Evolutionary conservation across 2,329 filamentous ascomycete species (phyloP).

Genomic region (Penicillium decumbens): DNA sequence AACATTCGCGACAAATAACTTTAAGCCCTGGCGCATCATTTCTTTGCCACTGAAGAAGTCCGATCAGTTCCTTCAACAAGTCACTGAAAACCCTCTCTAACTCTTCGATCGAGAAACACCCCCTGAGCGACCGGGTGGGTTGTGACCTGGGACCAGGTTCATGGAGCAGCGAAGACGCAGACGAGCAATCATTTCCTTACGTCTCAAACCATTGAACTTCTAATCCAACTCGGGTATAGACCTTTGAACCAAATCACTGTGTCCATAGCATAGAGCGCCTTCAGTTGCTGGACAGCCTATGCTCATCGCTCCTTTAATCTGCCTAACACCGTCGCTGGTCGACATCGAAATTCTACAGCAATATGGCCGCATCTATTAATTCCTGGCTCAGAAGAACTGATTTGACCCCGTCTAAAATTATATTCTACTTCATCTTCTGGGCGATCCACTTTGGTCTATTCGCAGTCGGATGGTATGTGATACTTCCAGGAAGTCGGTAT

Average conservation of each 20-base stretch:
- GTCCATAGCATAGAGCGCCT: neutral
- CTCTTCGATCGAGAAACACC: neutral
- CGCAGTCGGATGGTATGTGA: slow-evolving; percentile 72
- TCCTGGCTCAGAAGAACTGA: slow-evolving; percentile 46
- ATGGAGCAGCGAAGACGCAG: slow-evolving; percentile 17
- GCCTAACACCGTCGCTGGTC: slow-evolving; percentile 26
- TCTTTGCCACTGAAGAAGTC: neutral
- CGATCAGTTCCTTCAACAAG: neutral
- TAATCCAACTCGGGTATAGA: neutral
- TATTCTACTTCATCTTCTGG: slow-evolving; percentile 81
- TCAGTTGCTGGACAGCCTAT: slow-evolving; percentile 22
- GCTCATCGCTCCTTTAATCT: slow-evolving; percentile 19
- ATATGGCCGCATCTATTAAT: slow-evolving; percentile 11
- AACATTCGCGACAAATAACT: neutral
- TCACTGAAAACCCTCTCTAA: neutral
- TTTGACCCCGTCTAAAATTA: slow-evolving; percentile 64
- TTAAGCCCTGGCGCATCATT: neutral
- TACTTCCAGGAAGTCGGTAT: neutral
- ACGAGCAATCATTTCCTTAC: slow-evolving; percentile 1
- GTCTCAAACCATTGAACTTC: neutral
- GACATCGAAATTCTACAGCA: slow-evolving; percentile 17
- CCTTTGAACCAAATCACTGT: neutral
- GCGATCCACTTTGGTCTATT: slow-evolving; percentile 73
- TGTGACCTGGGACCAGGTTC: slow-evolving; percentile 8
- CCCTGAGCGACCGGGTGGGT: neutral